Evolutionary conservation across 768 basidiomycete species (phyloP).

Genomic region (Leccinum ochraceum): DNA sequence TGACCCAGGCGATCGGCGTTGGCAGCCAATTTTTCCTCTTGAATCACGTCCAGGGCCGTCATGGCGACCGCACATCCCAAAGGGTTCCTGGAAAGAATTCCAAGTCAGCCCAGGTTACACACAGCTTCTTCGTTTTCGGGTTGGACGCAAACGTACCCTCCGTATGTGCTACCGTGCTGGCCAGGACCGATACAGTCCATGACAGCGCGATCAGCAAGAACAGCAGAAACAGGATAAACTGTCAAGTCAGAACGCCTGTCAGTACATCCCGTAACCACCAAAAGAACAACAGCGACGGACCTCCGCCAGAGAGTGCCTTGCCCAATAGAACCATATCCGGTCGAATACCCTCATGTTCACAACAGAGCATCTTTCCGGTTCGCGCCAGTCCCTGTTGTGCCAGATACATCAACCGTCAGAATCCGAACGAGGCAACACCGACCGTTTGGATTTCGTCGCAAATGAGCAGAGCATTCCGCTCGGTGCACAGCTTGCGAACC

Average conservation of each 20-base stretch:
- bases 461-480: slow-evolving; percentile 93
- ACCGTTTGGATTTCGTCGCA: slow-evolving; percentile 99
- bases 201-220: slow-evolving; percentile 86
- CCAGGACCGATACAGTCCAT: slow-evolving; percentile 95
- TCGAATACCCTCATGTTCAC: slow-evolving; percentile 81
- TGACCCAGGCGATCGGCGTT: slow-evolving; percentile 80
- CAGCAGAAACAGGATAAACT: slow-evolving; percentile 97
- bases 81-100: slow-evolving; percentile 63
- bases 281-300: slow-evolving; percentile 43
- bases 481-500: slow-evolving; percentile 82
- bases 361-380: slow-evolving; percentile 93
- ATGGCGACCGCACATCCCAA: slow-evolving; percentile 96
- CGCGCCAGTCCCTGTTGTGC: slow-evolving; percentile 73
- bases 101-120: not conserved
- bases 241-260: slow-evolving; percentile 7
- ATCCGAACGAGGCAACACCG: slow-evolving; percentile 14
- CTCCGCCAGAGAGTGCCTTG: slow-evolving; percentile 95
- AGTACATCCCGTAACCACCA: slow-evolving; percentile 4
- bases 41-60: slow-evolving; percentile 87
- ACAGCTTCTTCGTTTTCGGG: not conserved
- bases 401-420: slow-evolving; percentile 6
- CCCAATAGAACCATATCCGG: slow-evolving; percentile 94
- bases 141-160: slow-evolving; percentile 56
- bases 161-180: slow-evolving; percentile 95
- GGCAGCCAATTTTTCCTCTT: slow-evolving; percentile 82